Percentiles rank a stretch among this genome's conserved stretches.
Evolutionary conservation across 805 yeast genomes (phyloP).

Genomic region (Hanseniaspora lindneri): DNA sequence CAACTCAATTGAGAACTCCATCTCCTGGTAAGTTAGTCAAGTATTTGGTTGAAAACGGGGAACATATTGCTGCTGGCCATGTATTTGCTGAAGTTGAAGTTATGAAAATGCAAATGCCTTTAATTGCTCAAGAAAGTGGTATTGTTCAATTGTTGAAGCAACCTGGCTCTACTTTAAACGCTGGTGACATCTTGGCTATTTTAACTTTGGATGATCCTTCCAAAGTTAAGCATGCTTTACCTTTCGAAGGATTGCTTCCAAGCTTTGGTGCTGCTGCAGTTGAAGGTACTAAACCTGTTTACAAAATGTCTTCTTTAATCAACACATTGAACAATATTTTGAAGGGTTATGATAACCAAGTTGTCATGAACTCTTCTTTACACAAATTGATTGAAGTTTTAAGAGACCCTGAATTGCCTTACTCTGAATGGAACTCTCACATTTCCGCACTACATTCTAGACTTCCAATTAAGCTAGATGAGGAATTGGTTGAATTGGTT

Average conservation of each 20-base stretch:
- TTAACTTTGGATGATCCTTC: constrained; percentile 92
- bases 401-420: constrained; percentile 75
- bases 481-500: constrained; percentile 49
- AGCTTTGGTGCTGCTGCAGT: constrained; percentile 72
- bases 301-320: constrained; percentile 50
- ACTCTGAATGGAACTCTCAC: constrained; percentile 77
- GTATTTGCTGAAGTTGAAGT: constrained; percentile 98
- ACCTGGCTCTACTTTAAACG: constrained; percentile 93
- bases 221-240: constrained; percentile 91
- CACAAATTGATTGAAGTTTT: constrained; percentile 59
- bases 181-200: constrained; percentile 95
- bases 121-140: constrained; percentile 89
- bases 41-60: constrained; percentile 89
- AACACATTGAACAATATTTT: constrained; percentile 65
- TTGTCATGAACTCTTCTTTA: constrained; percentile 76
- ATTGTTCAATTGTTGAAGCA: constrained; percentile 83
- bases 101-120: constrained; percentile 99
- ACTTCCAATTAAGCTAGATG: constrained; percentile 67
- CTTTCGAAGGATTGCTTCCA: constrained; percentile 88
- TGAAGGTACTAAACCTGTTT: constrained; percentile 73
- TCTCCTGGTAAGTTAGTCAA: constrained; percentile 97
- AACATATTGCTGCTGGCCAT: constrained; percentile 81
- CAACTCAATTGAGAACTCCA: constrained; percentile 96
- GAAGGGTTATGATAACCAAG: constrained; percentile 90
- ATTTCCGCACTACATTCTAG: constrained; percentile 88